These are phyloP conservation scores for Acacia acuminata DNA, from an alignment of 306 rosid species.

Conservation along the genomic window DNA sequence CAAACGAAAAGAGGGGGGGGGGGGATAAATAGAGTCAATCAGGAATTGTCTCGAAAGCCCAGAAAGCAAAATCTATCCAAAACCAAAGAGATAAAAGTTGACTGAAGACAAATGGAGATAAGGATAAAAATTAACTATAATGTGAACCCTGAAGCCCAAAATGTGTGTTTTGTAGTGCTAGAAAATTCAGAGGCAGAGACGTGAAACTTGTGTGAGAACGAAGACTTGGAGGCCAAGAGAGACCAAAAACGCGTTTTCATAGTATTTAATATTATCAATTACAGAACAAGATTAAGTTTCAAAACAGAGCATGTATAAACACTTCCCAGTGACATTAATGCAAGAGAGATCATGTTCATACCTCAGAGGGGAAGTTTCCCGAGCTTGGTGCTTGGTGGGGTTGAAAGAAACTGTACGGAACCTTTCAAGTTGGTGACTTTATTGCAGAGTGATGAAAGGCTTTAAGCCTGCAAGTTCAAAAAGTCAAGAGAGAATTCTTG, in stretches of 20 bases:
- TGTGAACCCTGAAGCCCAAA: not conserved
- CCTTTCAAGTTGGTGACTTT: not conserved
- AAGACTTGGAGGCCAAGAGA: conserved; percentile 39
- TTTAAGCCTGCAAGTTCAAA: conserved; percentile 19
- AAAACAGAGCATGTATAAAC: too few relatives aligned
- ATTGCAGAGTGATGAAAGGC: not conserved
- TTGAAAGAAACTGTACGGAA: not conserved
- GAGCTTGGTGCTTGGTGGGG: conserved; percentile 16
- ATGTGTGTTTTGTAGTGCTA: conserved; percentile 11
- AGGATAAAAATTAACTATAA: not conserved
- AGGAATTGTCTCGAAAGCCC: conserved; percentile 7
- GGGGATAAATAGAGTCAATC: not conserved
- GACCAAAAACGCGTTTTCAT: conserved; percentile 70
- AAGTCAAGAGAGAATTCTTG: conserved; percentile 28
- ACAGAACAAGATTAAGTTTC: not conserved
- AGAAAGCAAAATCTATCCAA: conserved; percentile 21
- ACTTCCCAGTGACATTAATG: not conserved
- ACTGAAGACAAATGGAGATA: not conserved
- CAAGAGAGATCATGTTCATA: not conserved
- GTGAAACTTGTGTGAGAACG: conserved; percentile 29
- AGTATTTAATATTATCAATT: not conserved
- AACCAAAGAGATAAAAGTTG: not conserved
- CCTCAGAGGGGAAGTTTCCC: conserved; percentile 38
- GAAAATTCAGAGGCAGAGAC: not conserved
- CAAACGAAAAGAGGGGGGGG: not conserved